Evolutionary conservation across 2,329 filamentous ascomycete genomes (phyloP), one percentile per base, ranked within the genome.

Genomic region (Penicillium sp.): DNA sequence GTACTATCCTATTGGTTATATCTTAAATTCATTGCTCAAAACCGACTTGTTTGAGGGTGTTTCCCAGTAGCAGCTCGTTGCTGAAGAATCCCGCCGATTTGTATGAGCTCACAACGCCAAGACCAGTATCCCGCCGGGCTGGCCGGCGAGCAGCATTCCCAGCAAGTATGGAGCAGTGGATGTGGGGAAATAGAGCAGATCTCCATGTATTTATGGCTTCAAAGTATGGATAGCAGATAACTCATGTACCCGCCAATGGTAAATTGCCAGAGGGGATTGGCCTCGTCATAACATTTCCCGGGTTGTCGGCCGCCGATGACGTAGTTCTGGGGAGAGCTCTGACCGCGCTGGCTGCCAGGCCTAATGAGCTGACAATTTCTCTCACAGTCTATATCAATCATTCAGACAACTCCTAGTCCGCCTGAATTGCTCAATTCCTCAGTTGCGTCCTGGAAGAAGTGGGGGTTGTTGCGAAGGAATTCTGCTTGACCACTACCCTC

Each of bases 221-320:
- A 24, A 37, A 53, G 47, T 55, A n/a, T n/a, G n/a, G n/a, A n/a
- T n/a, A 13, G 15, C 51, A 62, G 42, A 62, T 51, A 42, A 37
- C 51, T 42, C 42, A 50, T 53, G 30, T 38, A 38, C 22, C 37
- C 37, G 56, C 33, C 38, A 50, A 61, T 56, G 35, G 38, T 8
- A 47, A 35, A 62, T 33, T 26, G 47, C 12, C 26, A 47, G 15
- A 17, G 28, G 33, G 22, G 19, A n/a, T 57, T 51, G 58, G 22
- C 55, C 61, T 65, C 67, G 67, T 70, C 68, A 70, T 69, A 50
- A 49, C 50, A 58, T 47, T 70, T 67, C 45, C 64, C 63, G 49
- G 61, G 58, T 67, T 67, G 37, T 55, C 40, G 19, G 50, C 57
- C 38, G 56, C 59, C 61, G 65, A 70, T 70, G 68, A 70, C 68